phyloP scores from a whole-genome alignment of 768 basidiomycete species.

The Russula virescens region DNA sequence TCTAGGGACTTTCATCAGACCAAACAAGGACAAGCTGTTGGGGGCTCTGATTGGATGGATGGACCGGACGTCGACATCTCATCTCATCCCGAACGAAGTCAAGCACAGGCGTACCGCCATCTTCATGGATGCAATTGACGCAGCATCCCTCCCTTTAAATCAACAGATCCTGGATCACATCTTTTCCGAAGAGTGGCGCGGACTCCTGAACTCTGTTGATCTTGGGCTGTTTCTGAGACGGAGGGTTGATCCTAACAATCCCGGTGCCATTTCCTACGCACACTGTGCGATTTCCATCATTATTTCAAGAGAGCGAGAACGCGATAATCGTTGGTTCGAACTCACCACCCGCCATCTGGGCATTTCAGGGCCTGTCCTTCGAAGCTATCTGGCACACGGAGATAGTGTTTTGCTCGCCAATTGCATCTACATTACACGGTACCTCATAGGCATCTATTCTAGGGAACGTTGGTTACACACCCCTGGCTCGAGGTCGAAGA shows the following conservation, averaged over 20 bases:
- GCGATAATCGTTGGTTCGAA: constrained; percentile 4
- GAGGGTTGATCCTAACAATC: background rate
- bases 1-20: background rate
- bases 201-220: constrained; percentile 6
- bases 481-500: background rate
- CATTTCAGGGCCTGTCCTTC: background rate
- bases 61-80: background rate
- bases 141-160: background rate
- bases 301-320: background rate
- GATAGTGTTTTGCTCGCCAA: constrained; percentile 3
- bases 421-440: background rate
- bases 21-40: background rate
- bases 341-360: constrained; percentile 1
- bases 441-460: background rate
- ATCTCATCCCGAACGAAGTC: background rate
- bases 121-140: background rate
- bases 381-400: background rate
- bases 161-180: background rate
- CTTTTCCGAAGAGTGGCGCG: constrained; percentile 1
- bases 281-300: background rate
- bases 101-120: background rate
- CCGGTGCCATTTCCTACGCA: background rate
- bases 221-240: background rate
- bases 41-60: background rate
- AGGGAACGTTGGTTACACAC: background rate